Base-by-base conservation (phyloP, 1,139 yeast species). In the Diutina ranongensis region DNA sequence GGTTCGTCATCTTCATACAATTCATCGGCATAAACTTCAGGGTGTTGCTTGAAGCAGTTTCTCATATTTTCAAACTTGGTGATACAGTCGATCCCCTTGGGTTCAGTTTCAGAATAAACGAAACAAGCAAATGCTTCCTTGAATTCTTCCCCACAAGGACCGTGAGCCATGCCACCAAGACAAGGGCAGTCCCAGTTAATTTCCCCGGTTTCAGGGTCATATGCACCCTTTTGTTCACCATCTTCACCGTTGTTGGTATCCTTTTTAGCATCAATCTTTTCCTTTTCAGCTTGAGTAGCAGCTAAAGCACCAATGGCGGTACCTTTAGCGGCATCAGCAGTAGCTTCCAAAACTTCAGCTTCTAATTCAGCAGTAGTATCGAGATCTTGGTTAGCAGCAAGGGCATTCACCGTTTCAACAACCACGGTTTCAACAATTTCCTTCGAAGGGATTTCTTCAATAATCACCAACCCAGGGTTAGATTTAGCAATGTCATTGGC, bases 171-270 rank as follows among this genome's bases (percentile, higher is more conserved):
- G 45, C 98, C 98, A 38, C 98, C 98, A 49, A 94, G 72, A 67
- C 99, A 94, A n/a, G 98, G 97, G 63, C 99, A 94, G 60, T 94
- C 98, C 99, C 99, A 94, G 78, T 94, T 92, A 65, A 94, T 94
- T 63, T 92, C 98, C 35, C 98, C 98, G 5, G 99, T 92, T 57
- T 86, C 96, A 44, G 97, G 97, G 66, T 92, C 80, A 67, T 80
- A 92, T 2, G 98, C 97, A 41, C 87, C 87, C 41, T 64, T 59
- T 49, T 64, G 68, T 40, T 58, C 55, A 13, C 46, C 52, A 15
- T 46, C 55, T 19, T 46, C 54, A 10, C 46, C 51, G 27, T 49
- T 54, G 15, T 48, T 41, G 51, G 53, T 63, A 16, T 60, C 63
- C 38, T 47, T 46, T 27, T 42, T 40, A 4, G 21, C 47, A 27